A percentile compares a stretch with the other conserved stretches of the same genome.
Conservation (phyloP, 345 rosid genomes). For the Brassica incana region DNA sequence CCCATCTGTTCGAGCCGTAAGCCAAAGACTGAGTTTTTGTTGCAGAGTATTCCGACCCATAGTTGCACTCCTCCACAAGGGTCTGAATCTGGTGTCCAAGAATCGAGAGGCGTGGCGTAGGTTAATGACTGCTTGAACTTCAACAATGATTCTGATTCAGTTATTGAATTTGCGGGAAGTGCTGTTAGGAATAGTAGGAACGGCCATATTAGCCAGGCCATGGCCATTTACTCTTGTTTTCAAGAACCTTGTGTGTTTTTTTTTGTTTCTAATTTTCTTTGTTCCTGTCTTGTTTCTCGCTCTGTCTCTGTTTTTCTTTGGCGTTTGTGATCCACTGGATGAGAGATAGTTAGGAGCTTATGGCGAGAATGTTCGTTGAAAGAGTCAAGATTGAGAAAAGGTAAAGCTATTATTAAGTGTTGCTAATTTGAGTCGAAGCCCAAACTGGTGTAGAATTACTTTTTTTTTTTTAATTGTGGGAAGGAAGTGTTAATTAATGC, state of each 20-base stretch:
- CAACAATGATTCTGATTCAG: constrained; percentile 59
- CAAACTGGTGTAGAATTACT: background rate
- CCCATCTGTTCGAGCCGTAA: constrained; percentile 58
- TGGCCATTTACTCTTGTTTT: constrained; percentile 53
- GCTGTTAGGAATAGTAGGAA: constrained; percentile 38
- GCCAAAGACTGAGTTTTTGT: constrained; percentile 50
- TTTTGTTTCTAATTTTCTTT: constrained; percentile 28
- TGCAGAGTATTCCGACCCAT: constrained; percentile 68
- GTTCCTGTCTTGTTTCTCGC: constrained; percentile 35
- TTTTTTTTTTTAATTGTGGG: background rate
- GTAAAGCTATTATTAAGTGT: background rate
- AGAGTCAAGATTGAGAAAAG: constrained; percentile 21
- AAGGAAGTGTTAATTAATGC: background rate
- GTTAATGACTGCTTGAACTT: constrained; percentile 55
- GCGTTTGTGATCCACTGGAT: constrained; percentile 21
- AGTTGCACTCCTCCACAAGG: constrained; percentile 46
- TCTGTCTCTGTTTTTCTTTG: constrained; percentile 23
- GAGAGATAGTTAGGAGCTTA: constrained; percentile 34
- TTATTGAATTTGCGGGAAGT: constrained; percentile 32
- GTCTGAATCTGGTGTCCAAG: constrained; percentile 55
- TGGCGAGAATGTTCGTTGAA: constrained; percentile 36
- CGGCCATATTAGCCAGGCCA: constrained; percentile 54
- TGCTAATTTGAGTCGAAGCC: background rate
- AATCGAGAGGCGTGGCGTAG: constrained; percentile 49
- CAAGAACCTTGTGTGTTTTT: background rate